Percentiles rank a stretch among this genome's conserved stretches.
These are phyloP conservation scores for Chlorella sp. DNA, from an alignment of 139 green algal genomes.

Conservation along the genomic window DNA sequence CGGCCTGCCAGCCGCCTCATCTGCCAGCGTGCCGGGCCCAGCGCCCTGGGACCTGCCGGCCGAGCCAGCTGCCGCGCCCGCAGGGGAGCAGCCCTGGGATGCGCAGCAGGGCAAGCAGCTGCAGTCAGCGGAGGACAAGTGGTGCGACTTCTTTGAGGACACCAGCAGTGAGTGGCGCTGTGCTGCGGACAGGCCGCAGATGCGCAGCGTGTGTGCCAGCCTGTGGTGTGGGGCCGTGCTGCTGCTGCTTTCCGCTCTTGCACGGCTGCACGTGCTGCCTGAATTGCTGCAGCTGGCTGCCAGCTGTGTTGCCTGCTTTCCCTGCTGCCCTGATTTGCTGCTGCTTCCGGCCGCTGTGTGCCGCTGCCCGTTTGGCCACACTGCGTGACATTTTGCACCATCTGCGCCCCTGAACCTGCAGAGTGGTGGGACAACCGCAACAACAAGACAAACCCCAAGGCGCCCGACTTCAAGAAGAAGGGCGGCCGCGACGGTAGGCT, in stretches of 20 bases:
- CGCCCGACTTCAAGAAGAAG: slow-evolving; percentile 60
- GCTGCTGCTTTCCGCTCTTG: neutral
- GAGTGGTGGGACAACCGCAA: slow-evolving; percentile 61
- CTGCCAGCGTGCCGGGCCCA: too few species aligned
- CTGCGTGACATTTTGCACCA: too few species aligned
- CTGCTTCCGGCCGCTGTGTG: neutral
- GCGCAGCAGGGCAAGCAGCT: neutral
- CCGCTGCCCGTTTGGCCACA: neutral
- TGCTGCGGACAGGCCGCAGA: neutral
- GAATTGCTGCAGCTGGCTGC: neutral
- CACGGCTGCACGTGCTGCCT: neutral
- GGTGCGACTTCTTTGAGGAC: slow-evolving; percentile 21
- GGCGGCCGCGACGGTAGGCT: neutral
- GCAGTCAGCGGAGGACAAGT: slow-evolving; percentile 2
- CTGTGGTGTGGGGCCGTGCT: neutral
- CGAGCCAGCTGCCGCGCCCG: too few species aligned
- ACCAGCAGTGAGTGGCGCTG: neutral
- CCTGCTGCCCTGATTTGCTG: neutral
- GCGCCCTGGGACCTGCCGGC: slow-evolving; percentile 6
- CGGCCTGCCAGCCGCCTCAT: too few species aligned
- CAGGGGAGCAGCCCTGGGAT: neutral
- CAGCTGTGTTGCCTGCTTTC: neutral
- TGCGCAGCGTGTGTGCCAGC: neutral
- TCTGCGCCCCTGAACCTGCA: neutral
- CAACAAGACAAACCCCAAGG: slow-evolving; percentile 53